Base-by-base conservation (phyloP, 371 early-diverging fungal species). In the Mucor sp. region DNA sequence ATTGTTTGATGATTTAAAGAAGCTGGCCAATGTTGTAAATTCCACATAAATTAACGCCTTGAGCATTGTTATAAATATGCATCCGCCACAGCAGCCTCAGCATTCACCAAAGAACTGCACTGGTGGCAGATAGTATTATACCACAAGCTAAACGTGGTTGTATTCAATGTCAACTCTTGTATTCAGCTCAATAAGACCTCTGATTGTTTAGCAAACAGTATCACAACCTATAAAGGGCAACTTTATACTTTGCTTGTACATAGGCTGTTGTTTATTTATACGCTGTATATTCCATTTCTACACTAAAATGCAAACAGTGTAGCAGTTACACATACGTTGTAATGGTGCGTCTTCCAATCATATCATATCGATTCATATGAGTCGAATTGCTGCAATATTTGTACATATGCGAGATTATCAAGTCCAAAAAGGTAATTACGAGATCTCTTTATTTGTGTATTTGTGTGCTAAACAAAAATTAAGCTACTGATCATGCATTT, bases 391-490 rank as follows among this genome's bases (percentile, higher is more conserved):
- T 28, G 14, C 28, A 28, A 11, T 57, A 33, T 57, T 57, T 15
- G 17, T 33, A 32, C 33, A 57, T 57, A 33, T 57, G 57, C 57
- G 30, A 57, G 57, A 57, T 57, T 57, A 57, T 57, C 57, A 57
- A 14, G 33, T 57, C 57, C 30, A 57, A 57, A 57, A 57, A 33
- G 57, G 57, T n/a, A 57, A 57, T 57, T 57, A 57, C 57, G n/a
- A 28, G 57, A 33, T 57, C 57, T 57, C 33, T 57, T 57, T 57
- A 19, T 57, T 53, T 53, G 27, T 53, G 14, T 14, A 27, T 53
- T 27, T 15, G 41, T 41, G 17, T 41, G 17, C 41, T 41, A 41
- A 41, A 41, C 41, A 41, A 53, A 53, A 53, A 53, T 48, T 53
- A 53, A 53, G 27, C 53, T 53, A 53, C 25, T 53, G 53, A 27